Evolutionary conservation across 2,329 filamentous ascomycete species (phyloP).

Genomic region (Gaeumannomyces tritici): DNA sequence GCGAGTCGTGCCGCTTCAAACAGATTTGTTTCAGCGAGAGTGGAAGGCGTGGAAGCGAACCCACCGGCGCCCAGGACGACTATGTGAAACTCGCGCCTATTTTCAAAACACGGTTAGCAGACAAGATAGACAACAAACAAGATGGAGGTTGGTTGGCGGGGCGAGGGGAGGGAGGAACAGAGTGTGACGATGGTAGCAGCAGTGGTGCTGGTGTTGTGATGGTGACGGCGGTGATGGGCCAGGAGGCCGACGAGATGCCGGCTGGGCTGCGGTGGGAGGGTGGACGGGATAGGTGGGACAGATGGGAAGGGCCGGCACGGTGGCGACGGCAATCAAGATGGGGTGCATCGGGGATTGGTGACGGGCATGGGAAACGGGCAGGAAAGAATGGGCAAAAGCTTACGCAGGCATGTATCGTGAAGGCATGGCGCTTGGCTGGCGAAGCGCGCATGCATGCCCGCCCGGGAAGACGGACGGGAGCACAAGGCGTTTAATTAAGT

Average conservation of each 20-base stretch:
- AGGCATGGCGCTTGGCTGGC: constrained; percentile 6
- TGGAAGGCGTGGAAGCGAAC: constrained; percentile 17
- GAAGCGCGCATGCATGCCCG: background rate
- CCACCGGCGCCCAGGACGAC: constrained; percentile 72
- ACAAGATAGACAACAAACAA: background rate
- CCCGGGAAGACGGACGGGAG: background rate
- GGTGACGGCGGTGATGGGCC: background rate
- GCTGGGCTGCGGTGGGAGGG: background rate
- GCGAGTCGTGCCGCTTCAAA: background rate
- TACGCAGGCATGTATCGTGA: constrained; percentile 5
- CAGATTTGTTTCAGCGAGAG: background rate
- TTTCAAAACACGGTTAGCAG: background rate
- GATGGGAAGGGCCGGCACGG: no score
- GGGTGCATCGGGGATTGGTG: no score
- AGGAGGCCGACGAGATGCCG: background rate
- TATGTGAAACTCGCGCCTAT: constrained; percentile 69
- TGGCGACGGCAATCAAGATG: background rate
- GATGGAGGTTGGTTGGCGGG: background rate
- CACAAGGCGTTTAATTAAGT: background rate
- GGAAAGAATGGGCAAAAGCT: background rate
- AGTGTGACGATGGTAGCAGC: background rate
- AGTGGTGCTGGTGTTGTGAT: background rate
- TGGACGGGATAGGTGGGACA: no score
- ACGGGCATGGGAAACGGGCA: background rate
- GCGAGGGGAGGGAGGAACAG: background rate